Evolutionary conservation across 371 early-diverging fungal genomes (phyloP).

Genomic region (Mortierella sp.): DNA sequence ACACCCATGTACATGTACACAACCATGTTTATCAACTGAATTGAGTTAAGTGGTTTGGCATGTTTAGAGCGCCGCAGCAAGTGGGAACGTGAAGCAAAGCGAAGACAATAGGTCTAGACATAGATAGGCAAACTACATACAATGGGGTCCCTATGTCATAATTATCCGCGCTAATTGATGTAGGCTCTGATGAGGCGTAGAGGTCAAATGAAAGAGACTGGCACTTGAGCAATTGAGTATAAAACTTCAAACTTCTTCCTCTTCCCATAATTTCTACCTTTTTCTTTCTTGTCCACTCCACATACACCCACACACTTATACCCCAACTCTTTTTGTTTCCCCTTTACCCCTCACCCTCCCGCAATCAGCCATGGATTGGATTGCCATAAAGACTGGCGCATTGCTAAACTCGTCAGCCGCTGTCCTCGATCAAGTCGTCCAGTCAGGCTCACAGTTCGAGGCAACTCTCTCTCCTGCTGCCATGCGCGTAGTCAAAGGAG

Average conservation of each 20-base stretch:
- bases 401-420: constrained; percentile 48
- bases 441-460: constrained; percentile 41
- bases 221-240: no score
- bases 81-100: no score
- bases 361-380: constrained; percentile 42
- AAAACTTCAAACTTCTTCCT: not conserved
- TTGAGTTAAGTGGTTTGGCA: no score
- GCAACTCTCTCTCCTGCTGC: constrained; percentile 47
- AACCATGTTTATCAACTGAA: no score
- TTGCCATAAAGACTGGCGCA: constrained; percentile 35
- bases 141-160: no score
- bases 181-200: no score
- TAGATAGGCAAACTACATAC: no score
- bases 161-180: no score
- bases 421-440: constrained; percentile 46
- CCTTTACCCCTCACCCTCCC: not conserved
- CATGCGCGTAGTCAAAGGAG: constrained; percentile 45
- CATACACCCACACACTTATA: not conserved
- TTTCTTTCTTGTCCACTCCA: constrained; percentile 1
- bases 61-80: no score
- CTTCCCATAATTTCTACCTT: not conserved
- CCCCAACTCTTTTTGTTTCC: not conserved
- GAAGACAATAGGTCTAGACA: no score
- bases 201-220: no score
- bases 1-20: no score